Evolutionary conservation across 2,329 filamentous ascomycete genomes (phyloP).

Genomic region (Beauveria pseudobassiana): DNA sequence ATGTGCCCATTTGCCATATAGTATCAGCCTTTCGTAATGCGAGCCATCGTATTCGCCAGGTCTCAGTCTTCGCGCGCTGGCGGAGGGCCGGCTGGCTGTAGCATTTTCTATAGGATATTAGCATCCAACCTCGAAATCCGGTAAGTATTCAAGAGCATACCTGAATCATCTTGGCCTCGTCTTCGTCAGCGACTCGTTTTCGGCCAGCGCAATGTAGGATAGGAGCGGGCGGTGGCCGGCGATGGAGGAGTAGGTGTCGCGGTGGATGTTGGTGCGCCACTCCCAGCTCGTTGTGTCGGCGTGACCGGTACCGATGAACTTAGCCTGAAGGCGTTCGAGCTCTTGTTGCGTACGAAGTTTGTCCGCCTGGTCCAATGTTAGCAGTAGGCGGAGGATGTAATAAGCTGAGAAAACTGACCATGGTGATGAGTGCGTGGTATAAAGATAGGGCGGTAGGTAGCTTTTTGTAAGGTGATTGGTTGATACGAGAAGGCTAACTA

Average conservation of each 20-base stretch:
- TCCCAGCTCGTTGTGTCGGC: constrained; percentile 97
- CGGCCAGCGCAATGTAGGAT: constrained; percentile 80
- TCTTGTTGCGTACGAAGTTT: constrained; percentile 97
- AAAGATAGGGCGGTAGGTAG: too few species aligned
- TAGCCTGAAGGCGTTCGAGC: constrained; percentile 91
- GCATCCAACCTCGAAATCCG: background rate
- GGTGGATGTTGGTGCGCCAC: constrained; percentile 91
- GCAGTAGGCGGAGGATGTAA: background rate
- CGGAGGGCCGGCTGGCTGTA: constrained; percentile 54
- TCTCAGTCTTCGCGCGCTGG: constrained; percentile 44
- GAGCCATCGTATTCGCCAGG: background rate
- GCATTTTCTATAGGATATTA: constrained; percentile 51
- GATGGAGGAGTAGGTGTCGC: constrained; percentile 85
- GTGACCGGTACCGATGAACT: constrained; percentile 92
- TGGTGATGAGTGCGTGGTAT: constrained; percentile 11
- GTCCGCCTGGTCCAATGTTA: constrained; percentile 58
- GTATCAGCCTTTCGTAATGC: background rate
- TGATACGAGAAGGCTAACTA: background rate
- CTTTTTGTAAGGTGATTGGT: too few species aligned
- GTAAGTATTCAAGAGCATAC: constrained; percentile 27
- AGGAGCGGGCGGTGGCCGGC: constrained; percentile 84
- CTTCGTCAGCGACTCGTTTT: constrained; percentile 78
- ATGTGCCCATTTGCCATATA: background rate
- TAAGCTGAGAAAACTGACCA: constrained; percentile 17
- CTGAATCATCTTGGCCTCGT: constrained; percentile 75